Evolutionary conservation across 306 rosid species (phyloP), one percentile per base, ranked within the genome.

Genomic region (Castanopsis chinensis): DNA sequence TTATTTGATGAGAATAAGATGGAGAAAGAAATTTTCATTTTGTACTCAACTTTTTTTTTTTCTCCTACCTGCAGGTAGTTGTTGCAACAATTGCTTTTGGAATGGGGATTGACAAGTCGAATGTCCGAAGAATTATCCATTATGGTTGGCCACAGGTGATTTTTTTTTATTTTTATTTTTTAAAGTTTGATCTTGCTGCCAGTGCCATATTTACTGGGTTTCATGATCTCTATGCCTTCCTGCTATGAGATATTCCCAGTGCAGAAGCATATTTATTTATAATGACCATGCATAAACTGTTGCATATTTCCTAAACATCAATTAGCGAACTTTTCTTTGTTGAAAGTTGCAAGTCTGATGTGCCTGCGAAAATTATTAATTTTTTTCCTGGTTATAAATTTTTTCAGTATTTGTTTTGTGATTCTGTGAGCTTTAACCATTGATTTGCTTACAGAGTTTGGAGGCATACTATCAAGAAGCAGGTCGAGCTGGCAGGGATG

Each of bases 131-230:
- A 86, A 91, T 94, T 81, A 88, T 94, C 83, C 99, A 92, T 82
- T 94, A 94, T 79, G 97, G 99, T 84, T 94, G 99, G 99, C 99
- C 99, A 9, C 99, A 94, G 97, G 99, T 94, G 69, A 78, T 71
- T 43, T 69, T 69, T 69, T 69, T 61, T 75, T 63, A 72, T 37
- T 37, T 37, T 37, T 37, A 78, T 71, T 43, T 69, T 69, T 61
- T 75, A 58, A 72, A 71, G 75, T 49, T 30, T 52, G 7, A 14
- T 60, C 57, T 73, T 80, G 67, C 67, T 69, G 64, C 51, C 55
- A 68, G 63, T 69, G 64, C 51, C 55, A 71, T 41, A 41, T 32
- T 69, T 71, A 57, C 70, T n/a, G 54, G 71, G 58, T 78, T 63
- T 69, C 58, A 37, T 80, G 17, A 10, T 49, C 17, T 49, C 17